Evolutionary conservation across 768 basidiomycete genomes (phyloP).

Genomic region (Naganishia onofrii): DNA sequence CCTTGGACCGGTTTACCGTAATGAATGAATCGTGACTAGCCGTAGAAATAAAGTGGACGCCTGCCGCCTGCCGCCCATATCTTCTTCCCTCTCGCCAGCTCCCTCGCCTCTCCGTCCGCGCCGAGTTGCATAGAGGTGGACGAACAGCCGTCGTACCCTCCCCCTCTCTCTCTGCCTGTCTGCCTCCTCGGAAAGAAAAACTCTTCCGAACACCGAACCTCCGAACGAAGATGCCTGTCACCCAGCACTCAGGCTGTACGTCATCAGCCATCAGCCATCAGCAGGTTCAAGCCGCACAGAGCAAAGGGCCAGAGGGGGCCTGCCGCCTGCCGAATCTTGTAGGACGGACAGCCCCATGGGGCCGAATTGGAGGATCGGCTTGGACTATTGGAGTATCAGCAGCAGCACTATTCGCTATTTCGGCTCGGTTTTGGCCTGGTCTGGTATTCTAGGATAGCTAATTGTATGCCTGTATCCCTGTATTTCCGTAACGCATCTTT

Average conservation of each 20-base stretch:
- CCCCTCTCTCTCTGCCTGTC: too few species aligned
- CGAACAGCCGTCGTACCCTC: too few species aligned
- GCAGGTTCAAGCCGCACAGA: too few species aligned
- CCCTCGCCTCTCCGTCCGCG: neutral
- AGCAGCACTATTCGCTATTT: too few species aligned
- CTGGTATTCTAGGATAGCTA: neutral
- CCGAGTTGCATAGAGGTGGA: too few species aligned
- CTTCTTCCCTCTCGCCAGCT: too few species aligned
- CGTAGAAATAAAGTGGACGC: neutral
- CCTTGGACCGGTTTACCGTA: neutral
- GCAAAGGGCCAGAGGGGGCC: neutral
- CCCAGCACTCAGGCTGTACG: neutral
- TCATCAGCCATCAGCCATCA: too few species aligned
- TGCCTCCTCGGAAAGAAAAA: too few species aligned
- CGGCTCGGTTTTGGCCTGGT: neutral
- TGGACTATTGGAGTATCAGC: neutral
- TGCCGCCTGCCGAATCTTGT: neutral
- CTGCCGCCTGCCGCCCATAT: neutral
- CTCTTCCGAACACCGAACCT: neutral
- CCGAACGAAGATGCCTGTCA: neutral
- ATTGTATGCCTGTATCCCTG: neutral
- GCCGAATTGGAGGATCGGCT: slow-evolving; percentile 1
- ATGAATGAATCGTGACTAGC: neutral
- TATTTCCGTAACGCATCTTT: too few species aligned
- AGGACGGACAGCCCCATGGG: neutral